Evolutionary conservation across 805 yeast genomes (phyloP), one percentile per base, ranked within the genome.

Genomic region (Blastobotrys americana): DNA sequence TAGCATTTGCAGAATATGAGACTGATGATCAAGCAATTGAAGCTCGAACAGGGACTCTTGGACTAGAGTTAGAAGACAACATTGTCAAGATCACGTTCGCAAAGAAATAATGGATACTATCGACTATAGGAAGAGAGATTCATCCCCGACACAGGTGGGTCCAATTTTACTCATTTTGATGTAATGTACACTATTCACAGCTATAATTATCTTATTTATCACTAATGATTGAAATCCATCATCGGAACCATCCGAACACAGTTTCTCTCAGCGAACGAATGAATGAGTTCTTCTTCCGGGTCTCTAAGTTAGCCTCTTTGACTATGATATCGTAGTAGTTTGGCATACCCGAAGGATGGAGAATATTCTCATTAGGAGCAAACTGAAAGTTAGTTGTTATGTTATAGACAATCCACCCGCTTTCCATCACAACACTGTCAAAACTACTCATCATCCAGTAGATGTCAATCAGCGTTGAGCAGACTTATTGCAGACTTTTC

Each of bases 331-430:
- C 74, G 57, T 88, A 88, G 59, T 88, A 88, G 39, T 72, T 63
- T 2, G 95, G 87, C 63, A 86, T 84, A 1, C 96, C 96, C 56
- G 81, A 80, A n/a, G 97, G 97, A 53, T 64, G 70, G 55, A 77
- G 64, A 52, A 88, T 64, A 58, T 82, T 82, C 37, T 78, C 82
- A 45, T 56, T 42, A 2, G 58, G 50, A 9, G 55, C 52, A 49
- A 60, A 63, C 51, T 51, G 16, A 17, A 13, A 25, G 25, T 22
- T 8, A 33, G 45, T 46, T 43, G 39, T 40, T 3, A 22, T 23
- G 22, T 18, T n/a, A 10, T 3, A 22, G 13, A 9, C 13, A 8
- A 39, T 15, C 34, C 8, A 19, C n/a, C 37, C 34, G 42, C 37
- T 9, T 39, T 37, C 16, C 16, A 21, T n/a, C n/a, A n/a, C 9